Base-by-base conservation (phyloP, 495 filamentous ascomycete species). In the Hypomontagnella submonticulosa region DNA sequence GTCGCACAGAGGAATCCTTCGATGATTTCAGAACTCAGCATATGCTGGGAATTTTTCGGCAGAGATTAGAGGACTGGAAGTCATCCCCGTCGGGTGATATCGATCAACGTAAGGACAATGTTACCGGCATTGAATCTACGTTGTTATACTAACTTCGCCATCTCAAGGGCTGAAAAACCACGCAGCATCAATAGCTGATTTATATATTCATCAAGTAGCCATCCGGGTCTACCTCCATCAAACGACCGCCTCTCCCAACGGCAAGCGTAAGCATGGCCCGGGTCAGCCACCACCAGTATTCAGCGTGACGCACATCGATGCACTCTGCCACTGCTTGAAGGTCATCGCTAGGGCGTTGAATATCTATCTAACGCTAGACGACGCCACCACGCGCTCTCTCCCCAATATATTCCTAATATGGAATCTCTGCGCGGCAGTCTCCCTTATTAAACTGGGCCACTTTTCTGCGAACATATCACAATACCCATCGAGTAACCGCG, bases 201-300 rank as follows among this genome's bases (percentile, higher is more conserved):
- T 68, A 48, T 68, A 63, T 15, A 68, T 68, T 23, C 65, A 68
- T 19, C 65, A 68, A 20, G 37, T 63, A 9, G 65, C 65, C 4
- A 36, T 68, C 20, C 41, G 65, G 1, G 37, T 9, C 13, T 68
- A 68, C 10, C 15, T 10, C 10, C 49, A 19, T 36, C 53, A 40
- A 15, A 55, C 59, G 32, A 20, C 33, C 23, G 15, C 53, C 27
- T 59, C 53, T 48, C 13, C 38, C 19, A 40, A 40, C 3, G 33
- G 19, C 30, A 63, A 58, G 13, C 30, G 58, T 0, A 23, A 49
- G 10, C 16, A 46, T 13, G 34, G 34, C 20, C 18, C 41, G 32
- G n/a, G 9, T 13, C 46, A 53, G 12, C 41, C 41, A 11, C 36
- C 42, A 5, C 65, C 53, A n/a, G 0, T 3, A 11, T 46, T 62